Evolutionary conservation across 371 early-diverging fungal species (phyloP), one percentile per base, ranked within the genome.

Genomic region (Lichtheimia ornata): DNA sequence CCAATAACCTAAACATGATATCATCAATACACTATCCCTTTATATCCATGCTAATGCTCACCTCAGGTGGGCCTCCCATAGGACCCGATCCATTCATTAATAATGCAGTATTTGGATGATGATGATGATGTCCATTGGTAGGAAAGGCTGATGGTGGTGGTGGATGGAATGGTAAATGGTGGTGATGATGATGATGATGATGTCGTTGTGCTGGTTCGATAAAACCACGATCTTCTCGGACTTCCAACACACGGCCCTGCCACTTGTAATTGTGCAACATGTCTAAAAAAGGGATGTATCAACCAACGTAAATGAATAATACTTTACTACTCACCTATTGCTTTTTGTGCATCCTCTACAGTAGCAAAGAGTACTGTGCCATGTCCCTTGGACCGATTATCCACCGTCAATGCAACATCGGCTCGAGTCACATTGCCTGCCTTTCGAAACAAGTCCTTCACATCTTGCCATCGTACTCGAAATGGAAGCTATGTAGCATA

Each of bases 361-460:
- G 82, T 81, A 15, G 81, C 78, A 81, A 91, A 90, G 28, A 88
- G 72, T 0, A 94, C 91, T 1, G 87, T 88, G 5, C 91, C 93
- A 65, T 84, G 87, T 4, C 92, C 92, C 63, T 86, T 86, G 4
- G 90, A 85, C 35, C 87, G 74, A 41, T 88, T 85, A 56, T 89
- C 88, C 30, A 67, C 70, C 50, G 88, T 88, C 22, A 81, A 69
- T 5, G 87, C 85, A 14, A 94, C 86, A 68, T 94, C 93, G 3
- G 91, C 87, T 44, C 89, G 82, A 27, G 85, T 58, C 0, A 92
- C 90, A n/a, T 73, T 67, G 17, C 92, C 92, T 12, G 90, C 89
- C 60, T 86, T 82, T 56, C 90, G 76, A 72, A 94, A 92, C 24
- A 91, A 61, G 76, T 92, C 93, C 67, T 92, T 92, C 62, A 94